phyloP scores from a whole-genome alignment of 208 protist species.

The Phytomonas serpens region DNA sequence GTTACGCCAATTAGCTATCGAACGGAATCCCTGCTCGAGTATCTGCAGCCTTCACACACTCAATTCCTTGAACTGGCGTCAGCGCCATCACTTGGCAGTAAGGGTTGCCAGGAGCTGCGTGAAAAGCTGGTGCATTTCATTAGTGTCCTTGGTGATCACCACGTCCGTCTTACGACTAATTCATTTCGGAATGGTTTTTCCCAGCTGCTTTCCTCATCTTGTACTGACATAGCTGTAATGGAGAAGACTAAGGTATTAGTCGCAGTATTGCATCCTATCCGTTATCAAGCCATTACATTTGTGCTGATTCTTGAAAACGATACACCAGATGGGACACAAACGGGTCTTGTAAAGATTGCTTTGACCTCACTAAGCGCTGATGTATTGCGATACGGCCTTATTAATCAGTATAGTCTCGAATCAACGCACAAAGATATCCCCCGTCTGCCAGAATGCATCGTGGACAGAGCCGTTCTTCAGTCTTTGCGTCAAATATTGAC shows the following conservation, averaged over 20 bases:
- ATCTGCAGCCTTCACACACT: constrained; percentile 29
- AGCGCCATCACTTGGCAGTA: constrained; percentile 32
- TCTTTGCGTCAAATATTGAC: constrained; percentile 43
- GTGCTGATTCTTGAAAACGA: constrained; percentile 33
- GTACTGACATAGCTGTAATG: constrained; percentile 4
- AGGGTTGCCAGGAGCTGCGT: constrained; percentile 31
- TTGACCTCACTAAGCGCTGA: constrained; percentile 34
- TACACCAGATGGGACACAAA: constrained; percentile 16
- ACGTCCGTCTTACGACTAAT: constrained; percentile 23
- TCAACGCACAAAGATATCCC: constrained; percentile 3
- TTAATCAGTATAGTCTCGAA: constrained; percentile 24
- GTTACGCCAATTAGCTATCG: constrained; percentile 23
- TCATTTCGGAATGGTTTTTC: constrained; percentile 22
- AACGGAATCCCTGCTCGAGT: constrained; percentile 49
- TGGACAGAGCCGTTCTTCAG: constrained; percentile 28
- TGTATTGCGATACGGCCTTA: constrained; percentile 54
- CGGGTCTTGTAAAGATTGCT: constrained; percentile 25
- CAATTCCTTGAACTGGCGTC: constrained; percentile 33
- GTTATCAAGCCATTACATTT: constrained; percentile 32
- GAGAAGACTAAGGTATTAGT: constrained; percentile 23
- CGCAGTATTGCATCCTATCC: constrained; percentile 30
- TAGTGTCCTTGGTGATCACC: constrained; percentile 34
- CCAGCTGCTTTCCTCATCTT: constrained; percentile 21
- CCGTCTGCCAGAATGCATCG: constrained; percentile 25
- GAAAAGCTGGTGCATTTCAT: constrained; percentile 37